These are phyloP conservation scores for Nicotiana attenuata DNA, from an alignment of 257 asterid genomes.

Conservation along the genomic window DNA sequence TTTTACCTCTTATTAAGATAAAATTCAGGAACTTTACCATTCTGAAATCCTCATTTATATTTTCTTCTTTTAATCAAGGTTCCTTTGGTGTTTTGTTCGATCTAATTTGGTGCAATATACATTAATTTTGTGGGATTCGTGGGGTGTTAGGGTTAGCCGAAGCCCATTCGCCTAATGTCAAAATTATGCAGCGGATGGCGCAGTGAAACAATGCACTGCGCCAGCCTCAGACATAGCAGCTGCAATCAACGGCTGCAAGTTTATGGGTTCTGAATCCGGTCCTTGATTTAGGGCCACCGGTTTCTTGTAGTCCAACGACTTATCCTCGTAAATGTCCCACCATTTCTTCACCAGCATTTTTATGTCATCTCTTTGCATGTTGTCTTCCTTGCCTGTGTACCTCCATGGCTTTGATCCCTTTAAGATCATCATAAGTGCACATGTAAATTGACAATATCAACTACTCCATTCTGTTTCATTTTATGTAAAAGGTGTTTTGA, in stretches of 20 bases:
- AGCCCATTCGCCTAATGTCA: not conserved
- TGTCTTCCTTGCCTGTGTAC: constrained; percentile 13
- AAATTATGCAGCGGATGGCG: constrained; percentile 42
- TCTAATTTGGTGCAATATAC: not conserved
- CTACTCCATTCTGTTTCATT: not conserved
- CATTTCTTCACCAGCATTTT: constrained; percentile 14
- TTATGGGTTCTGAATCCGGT: constrained; percentile 8
- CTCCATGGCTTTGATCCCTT: constrained; percentile 15
- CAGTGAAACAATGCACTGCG: constrained; percentile 26
- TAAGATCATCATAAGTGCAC: not conserved
- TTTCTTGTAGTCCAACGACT: constrained; percentile 5
- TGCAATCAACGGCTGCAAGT: constrained; percentile 35
- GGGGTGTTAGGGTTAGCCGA: too few species aligned
- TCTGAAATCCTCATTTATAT: too few species aligned
- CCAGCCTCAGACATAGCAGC: constrained; percentile 28
- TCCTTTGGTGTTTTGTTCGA: not conserved
- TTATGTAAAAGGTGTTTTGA: too few species aligned
- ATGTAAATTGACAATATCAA: too few species aligned
- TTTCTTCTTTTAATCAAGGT: not conserved
- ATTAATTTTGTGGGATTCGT: not conserved
- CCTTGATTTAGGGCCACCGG: not conserved
- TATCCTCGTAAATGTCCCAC: constrained; percentile 8
- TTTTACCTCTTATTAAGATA: not conserved
- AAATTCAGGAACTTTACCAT: not conserved
- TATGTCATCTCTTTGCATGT: constrained; percentile 13